A percentile compares a stretch with the other conserved stretches of the same genome.
These are phyloP conservation scores for Geosmithia putterillii DNA, from an alignment of 2,329 filamentous ascomycete species.

Conservation along the genomic window DNA sequence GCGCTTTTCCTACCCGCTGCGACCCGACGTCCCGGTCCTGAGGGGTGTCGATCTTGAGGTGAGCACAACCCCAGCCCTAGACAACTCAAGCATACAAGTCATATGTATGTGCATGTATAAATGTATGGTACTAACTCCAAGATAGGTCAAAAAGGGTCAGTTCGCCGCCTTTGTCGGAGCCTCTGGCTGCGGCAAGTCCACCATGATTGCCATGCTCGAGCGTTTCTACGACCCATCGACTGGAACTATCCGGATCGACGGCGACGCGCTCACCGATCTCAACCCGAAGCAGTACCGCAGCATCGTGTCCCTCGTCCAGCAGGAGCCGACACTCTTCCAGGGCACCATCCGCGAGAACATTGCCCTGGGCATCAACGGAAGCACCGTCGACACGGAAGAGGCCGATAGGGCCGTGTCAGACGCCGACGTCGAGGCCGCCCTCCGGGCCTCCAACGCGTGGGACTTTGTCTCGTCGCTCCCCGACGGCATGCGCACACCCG, in stretches of 20 bases:
- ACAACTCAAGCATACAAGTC: too few species aligned
- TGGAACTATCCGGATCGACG: conserved; percentile 15
- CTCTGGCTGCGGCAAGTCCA: conserved; percentile 85
- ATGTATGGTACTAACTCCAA: conserved; percentile 13
- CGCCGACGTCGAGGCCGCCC: conserved; percentile 27
- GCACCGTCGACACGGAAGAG: conserved; percentile 4
- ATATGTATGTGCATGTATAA: conserved; percentile 19
- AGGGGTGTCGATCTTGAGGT: conserved; percentile 27
- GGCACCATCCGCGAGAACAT: conserved; percentile 28
- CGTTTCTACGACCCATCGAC: conserved; percentile 11
- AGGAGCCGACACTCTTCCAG: conserved; percentile 34
- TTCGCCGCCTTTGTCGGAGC: conserved; percentile 74
- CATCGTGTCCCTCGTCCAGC: conserved; percentile 32
- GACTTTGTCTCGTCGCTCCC: conserved; percentile 67
- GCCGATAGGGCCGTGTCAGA: conserved; percentile 11
- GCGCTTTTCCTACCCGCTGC: conserved; percentile 50
- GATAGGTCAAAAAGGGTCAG: conserved; percentile 30
- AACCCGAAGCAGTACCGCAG: conserved; percentile 32
- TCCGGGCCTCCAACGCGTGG: conserved; percentile 33
- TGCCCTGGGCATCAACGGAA: conserved; percentile 22
- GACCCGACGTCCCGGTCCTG: conserved; percentile 25
- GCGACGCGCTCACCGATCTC: conserved; percentile 13
- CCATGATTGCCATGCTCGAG: conserved; percentile 11
- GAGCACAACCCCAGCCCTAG: conserved; percentile 2
- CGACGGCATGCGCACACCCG: conserved; percentile 78